These are phyloP conservation scores for Suillus hirtellus DNA, from an alignment of 768 basidiomycete species.

Conservation along the genomic window DNA sequence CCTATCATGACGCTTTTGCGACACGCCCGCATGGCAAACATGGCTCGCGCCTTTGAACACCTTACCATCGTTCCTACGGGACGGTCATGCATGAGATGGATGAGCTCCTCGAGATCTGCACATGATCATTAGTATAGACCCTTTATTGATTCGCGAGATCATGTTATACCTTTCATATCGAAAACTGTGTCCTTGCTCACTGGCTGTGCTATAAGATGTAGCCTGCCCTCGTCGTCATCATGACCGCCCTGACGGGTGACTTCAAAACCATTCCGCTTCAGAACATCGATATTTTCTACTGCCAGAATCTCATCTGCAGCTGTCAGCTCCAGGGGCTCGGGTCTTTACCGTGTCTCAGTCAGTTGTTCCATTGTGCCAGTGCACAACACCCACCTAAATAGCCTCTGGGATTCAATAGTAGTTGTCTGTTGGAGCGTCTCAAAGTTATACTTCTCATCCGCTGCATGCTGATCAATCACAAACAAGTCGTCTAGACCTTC, in stretches of 20 bases:
- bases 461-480: conserved; percentile 96
- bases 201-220: conserved; percentile 80
- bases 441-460: conserved; percentile 99
- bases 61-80: conserved; percentile 83
- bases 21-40: conserved; percentile 98
- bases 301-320: conserved; percentile 90
- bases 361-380: not conserved
- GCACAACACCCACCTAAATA: conserved; percentile 59
- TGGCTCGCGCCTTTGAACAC: conserved; percentile 88
- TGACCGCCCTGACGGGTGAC: conserved; percentile 55
- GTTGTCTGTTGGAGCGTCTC: conserved; percentile 93
- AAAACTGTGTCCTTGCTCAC: conserved; percentile 91
- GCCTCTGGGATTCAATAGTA: conserved; percentile 79
- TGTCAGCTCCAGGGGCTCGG: conserved; percentile 76
- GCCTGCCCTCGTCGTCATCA: conserved; percentile 40
- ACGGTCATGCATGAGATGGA: conserved; percentile 80
- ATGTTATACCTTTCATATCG: conserved; percentile 71
- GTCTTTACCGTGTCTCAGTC: conserved; percentile 44
- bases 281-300: conserved; percentile 80
- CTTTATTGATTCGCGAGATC: not conserved
- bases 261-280: conserved; percentile 89
- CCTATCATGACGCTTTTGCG: conserved; percentile 97
- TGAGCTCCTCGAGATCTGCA: conserved; percentile 88
- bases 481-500: conserved; percentile 80
- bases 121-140: conserved; percentile 7